phyloP scores from a whole-genome alignment of 495 filamentous ascomycete genomes.

The Neurospora hispaniola region DNA sequence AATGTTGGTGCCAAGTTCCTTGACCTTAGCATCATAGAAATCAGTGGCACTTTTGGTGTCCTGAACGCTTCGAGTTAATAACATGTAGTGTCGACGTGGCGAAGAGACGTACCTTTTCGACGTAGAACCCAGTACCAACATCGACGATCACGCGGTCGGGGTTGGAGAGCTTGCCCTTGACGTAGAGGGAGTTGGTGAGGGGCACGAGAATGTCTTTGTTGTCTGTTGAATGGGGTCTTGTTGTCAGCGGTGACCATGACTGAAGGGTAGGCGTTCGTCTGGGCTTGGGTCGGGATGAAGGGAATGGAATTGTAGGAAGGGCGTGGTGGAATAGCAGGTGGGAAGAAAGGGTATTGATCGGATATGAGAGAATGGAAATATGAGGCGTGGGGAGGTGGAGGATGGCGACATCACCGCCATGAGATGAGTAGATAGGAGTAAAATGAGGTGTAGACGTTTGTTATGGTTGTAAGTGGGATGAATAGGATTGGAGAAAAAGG shows the following conservation, averaged over 20 bases:
- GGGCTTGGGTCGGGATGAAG: background rate
- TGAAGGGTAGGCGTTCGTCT: background rate
- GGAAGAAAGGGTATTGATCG: too few relatives aligned
- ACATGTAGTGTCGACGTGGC: background rate
- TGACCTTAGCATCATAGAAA: slow-evolving; percentile 81
- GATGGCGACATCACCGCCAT: background rate
- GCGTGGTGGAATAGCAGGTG: background rate
- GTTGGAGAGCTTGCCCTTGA: slow-evolving; percentile 69
- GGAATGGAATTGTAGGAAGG: background rate
- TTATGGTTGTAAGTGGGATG: background rate
- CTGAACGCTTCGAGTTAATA: slow-evolving; percentile 20
- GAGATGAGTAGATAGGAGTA: background rate
- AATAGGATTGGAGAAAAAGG: background rate
- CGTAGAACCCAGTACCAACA: slow-evolving; percentile 91
- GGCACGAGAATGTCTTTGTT: slow-evolving; percentile 72
- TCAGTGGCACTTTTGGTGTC: slow-evolving; percentile 61
- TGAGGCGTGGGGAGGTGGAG: background rate
- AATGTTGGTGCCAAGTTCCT: slow-evolving; percentile 66
- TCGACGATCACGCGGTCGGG: slow-evolving; percentile 82
- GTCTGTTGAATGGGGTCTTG: slow-evolving; percentile 11
- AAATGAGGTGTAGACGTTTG: background rate
- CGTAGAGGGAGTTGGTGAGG: slow-evolving; percentile 86
- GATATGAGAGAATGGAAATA: too few relatives aligned
- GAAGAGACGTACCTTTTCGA: slow-evolving; percentile 63
- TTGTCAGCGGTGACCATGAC: background rate